Evolutionary conservation across 768 basidiomycete species (phyloP).

Genomic region (Boletus pseudo-olivaceus): DNA sequence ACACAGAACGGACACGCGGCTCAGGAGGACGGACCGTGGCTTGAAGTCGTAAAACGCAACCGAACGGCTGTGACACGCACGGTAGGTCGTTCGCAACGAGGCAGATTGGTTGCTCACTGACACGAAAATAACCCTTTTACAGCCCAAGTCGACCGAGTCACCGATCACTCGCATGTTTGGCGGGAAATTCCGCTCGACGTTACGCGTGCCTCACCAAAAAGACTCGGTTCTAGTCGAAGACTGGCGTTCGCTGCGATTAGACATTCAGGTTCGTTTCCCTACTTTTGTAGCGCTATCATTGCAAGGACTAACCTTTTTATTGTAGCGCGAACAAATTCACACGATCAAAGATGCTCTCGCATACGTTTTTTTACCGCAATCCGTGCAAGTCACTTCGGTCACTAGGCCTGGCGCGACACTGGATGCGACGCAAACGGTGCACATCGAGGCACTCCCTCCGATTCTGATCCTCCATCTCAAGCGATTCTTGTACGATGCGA

Average conservation of each 20-base stretch:
- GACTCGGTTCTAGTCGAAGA: slow-evolving; percentile 90
- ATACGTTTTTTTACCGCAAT: slow-evolving; percentile 73
- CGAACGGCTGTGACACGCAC: slow-evolving; percentile 74
- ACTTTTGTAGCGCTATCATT: neutral
- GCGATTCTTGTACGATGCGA: slow-evolving; percentile 82
- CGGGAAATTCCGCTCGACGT: slow-evolving; percentile 83
- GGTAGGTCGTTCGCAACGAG: slow-evolving; percentile 41
- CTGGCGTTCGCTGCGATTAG: slow-evolving; percentile 83
- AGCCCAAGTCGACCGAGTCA: slow-evolving; percentile 80
- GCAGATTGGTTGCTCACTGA: neutral
- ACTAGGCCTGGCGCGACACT: slow-evolving; percentile 54
- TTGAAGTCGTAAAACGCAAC: slow-evolving; percentile 91
- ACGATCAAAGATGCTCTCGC: slow-evolving; percentile 82
- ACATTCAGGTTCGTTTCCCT: slow-evolving; percentile 65
- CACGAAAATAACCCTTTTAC: neutral
- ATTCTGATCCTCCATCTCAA: slow-evolving; percentile 88
- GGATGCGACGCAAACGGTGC: slow-evolving; percentile 70
- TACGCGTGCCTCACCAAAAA: slow-evolving; percentile 75
- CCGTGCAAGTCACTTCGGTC: slow-evolving; percentile 66
- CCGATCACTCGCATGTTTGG: slow-evolving; percentile 92
- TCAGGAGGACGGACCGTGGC: slow-evolving; percentile 73
- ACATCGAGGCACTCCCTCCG: slow-evolving; percentile 80
- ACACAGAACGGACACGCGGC: slow-evolving; percentile 8
- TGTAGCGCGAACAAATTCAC: slow-evolving; percentile 65
- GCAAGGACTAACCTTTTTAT: neutral